Evolutionary conservation across 495 filamentous ascomycete species (phyloP).

Genomic region (Neurospora sp.): DNA sequence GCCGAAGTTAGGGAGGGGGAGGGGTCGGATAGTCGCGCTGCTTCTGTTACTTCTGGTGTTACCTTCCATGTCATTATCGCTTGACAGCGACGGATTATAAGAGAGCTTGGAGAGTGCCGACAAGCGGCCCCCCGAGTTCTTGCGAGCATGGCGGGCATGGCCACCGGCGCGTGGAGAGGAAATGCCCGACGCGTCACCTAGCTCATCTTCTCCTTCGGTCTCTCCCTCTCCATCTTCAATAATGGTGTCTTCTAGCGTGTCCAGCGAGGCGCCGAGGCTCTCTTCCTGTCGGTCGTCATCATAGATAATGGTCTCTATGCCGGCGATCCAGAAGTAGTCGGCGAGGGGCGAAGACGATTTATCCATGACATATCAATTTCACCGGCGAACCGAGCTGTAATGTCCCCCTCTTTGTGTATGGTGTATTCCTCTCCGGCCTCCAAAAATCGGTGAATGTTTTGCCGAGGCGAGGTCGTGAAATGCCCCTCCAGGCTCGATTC

Average conservation of each 20-base stretch:
- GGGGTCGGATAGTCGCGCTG: slow-evolving; percentile 69
- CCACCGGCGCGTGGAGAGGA: slow-evolving; percentile 38
- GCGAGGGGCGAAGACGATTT: slow-evolving; percentile 70
- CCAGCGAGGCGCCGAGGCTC: slow-evolving; percentile 3
- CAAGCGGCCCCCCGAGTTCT: slow-evolving; percentile 56
- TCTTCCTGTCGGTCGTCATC: slow-evolving; percentile 27
- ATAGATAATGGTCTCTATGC: slow-evolving; percentile 66
- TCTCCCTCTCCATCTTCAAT: slow-evolving; percentile 63
- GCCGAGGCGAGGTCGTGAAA: background rate
- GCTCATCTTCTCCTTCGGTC: slow-evolving; percentile 25
- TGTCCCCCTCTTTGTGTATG: slow-evolving; percentile 4
- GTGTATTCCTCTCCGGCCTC: slow-evolving; percentile 5
- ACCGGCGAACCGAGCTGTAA: background rate
- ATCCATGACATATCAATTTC: slow-evolving; percentile 42
- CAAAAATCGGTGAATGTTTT: background rate
- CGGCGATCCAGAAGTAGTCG: slow-evolving; percentile 98
- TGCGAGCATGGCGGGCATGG: slow-evolving; percentile 42
- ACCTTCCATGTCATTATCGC: slow-evolving; percentile 41
- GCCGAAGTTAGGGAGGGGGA: slow-evolving; percentile 22
- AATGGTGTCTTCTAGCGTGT: slow-evolving; percentile 61
- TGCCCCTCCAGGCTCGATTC: background rate
- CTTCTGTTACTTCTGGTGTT: slow-evolving; percentile 76
- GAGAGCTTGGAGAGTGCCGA: slow-evolving; percentile 57
- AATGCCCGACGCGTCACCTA: slow-evolving; percentile 30
- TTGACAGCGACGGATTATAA: slow-evolving; percentile 20